Conservation (phyloP, 805 yeast species). For the Candida arabinofermentans region DNA sequence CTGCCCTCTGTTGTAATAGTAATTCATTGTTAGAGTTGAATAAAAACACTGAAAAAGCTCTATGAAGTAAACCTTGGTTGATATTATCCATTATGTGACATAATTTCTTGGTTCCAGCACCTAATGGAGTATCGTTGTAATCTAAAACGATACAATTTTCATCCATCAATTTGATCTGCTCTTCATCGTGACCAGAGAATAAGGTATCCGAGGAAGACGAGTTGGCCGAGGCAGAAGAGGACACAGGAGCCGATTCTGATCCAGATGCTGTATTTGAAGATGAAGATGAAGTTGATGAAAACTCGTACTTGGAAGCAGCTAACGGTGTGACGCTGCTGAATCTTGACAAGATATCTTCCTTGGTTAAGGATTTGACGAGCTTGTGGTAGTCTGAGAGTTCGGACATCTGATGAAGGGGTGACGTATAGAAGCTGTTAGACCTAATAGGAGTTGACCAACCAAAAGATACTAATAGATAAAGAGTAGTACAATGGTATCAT, state of each 20-base stretch:
- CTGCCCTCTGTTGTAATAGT: constrained; percentile 91
- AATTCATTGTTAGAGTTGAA: constrained; percentile 75
- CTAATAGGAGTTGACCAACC: too few relatives aligned
- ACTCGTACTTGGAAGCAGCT: constrained; percentile 53
- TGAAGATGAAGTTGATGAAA: neutral
- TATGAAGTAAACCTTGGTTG: constrained; percentile 79
- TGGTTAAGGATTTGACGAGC: constrained; percentile 49
- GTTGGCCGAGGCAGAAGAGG: constrained; percentile 30
- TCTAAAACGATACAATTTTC: constrained; percentile 94
- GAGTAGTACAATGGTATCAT: too few relatives aligned
- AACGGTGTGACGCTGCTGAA: constrained; percentile 72
- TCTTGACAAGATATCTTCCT: constrained; percentile 45
- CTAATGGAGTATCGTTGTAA: constrained; percentile 80
- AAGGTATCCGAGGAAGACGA: constrained; percentile 36
- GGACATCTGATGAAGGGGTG: neutral
- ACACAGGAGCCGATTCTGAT: constrained; percentile 9
- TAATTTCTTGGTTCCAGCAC: constrained; percentile 89
- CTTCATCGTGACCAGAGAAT: constrained; percentile 88
- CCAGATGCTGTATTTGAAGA: neutral
- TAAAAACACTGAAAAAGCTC: constrained; percentile 94
- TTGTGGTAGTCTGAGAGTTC: constrained; percentile 35
- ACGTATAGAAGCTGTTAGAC: neutral
- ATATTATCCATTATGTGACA: constrained; percentile 89
- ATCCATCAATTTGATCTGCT: constrained; percentile 92
- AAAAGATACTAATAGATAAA: too few relatives aligned